Evolutionary conservation across 2,329 filamentous ascomycete genomes (phyloP), one percentile per base, ranked within the genome.

Genomic region (Davidsoniella virescens): DNA sequence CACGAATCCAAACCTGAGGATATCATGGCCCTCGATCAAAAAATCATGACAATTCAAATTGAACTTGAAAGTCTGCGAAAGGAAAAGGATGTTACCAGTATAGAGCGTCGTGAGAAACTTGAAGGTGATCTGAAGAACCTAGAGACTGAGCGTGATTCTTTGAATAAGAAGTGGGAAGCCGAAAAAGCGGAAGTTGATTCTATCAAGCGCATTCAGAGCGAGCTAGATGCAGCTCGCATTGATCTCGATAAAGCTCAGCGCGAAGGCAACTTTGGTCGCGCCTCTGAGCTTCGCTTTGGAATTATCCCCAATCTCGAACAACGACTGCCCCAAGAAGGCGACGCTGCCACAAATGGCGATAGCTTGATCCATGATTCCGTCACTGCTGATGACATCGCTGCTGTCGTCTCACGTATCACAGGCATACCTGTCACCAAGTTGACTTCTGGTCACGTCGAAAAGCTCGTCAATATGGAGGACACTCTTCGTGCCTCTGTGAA

Each of bases 1-100:
- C 92, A 96, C 64, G 92, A 98, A 64, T 94, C 87, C 58, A 96
- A 95, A 59, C 92, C 92, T 0, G 92, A 96, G 57, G 80, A 90
- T 7, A 95, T 98, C 33, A 86, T 93, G 67, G 79, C 83, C 47
- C 76, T 96, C 1, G 90, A 96, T 59, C 84, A 93, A 54, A 86
- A 88, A 59, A 94, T 96, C 54, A 93, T 95, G 78, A 96, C 90
- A 0, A 87, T 96, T 12, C 90, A 95, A 61, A 96, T 98, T 55
- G 90, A 98, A 63, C 72, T 96, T 1, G 92, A 96, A 62, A 95
- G 87, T 54, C 67, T 98, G 40, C 78, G 90, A 47, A 96, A 96
- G 59, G 92, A 98, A 63, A 94, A 81, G 9, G 92, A 98, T 57
- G 73, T 94, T 45, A 81, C 84, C 16, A 94, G 87, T 61, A 81